phyloP scores from a whole-genome alignment of 306 rosid genomes.

The Trifolium pratense region DNA sequence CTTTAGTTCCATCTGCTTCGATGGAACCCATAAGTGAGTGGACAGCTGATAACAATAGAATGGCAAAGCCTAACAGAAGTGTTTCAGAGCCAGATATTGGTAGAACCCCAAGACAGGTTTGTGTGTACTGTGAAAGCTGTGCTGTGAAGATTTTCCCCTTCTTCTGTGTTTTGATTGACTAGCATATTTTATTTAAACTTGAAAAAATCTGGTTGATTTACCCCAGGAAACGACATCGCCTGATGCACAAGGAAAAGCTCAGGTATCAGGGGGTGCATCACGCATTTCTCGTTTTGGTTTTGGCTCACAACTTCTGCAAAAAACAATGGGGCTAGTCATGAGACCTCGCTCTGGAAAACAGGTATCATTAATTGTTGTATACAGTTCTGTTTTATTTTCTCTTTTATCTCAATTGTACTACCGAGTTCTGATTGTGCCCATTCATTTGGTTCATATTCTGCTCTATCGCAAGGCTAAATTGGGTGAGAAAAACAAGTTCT shows the following conservation, averaged over 20 bases:
- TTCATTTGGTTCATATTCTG: conserved; percentile 38
- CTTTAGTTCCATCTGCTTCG: conserved; percentile 83
- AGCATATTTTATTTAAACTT: conserved; percentile 21
- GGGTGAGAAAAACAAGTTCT: conserved; percentile 87
- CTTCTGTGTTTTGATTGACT: conserved; percentile 25
- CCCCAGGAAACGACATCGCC: conserved; percentile 57
- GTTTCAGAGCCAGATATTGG: conserved; percentile 95
- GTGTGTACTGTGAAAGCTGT: conserved; percentile 39
- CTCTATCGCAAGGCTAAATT: conserved; percentile 71
- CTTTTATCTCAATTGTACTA: conserved; percentile 23
- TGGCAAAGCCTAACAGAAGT: conserved; percentile 75
- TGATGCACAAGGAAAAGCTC: conserved; percentile 61
- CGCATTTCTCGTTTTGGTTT: conserved; percentile 83
- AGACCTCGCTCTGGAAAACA: conserved; percentile 76
- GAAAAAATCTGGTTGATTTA: conserved; percentile 48
- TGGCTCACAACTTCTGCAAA: conserved; percentile 77
- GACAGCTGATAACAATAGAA: conserved; percentile 61
- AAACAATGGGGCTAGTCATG: conserved; percentile 76
- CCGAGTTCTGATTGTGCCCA: conserved; percentile 31
- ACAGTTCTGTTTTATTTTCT: not conserved
- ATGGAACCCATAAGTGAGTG: conserved; percentile 85
- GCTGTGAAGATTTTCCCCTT: conserved; percentile 30
- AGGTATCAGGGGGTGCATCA: conserved; percentile 64
- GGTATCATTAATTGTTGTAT: conserved; percentile 53
- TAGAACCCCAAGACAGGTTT: conserved; percentile 81